Conservation (phyloP, 2,329 filamentous ascomycete genomes). For the Alternaria triticina region DNA sequence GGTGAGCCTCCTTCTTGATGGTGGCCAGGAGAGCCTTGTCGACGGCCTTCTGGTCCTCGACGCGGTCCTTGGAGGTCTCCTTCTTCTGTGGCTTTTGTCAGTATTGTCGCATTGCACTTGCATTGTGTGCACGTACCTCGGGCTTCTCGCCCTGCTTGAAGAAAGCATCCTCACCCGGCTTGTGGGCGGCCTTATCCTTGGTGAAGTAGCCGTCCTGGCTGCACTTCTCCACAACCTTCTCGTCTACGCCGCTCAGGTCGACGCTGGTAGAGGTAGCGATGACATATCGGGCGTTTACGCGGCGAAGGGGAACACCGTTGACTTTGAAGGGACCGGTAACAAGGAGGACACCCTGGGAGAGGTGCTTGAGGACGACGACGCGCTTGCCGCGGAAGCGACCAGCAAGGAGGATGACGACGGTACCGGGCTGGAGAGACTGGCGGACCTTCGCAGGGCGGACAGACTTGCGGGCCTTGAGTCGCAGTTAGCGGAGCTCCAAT, state of each 20-base stretch:
- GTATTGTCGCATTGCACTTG: conserved; percentile 1
- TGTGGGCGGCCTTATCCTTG: conserved; percentile 92
- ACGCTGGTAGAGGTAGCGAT: conserved; percentile 89
- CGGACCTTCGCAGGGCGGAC: conserved; percentile 86
- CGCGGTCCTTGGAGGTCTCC: conserved; percentile 87
- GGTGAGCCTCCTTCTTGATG: conserved; percentile 98
- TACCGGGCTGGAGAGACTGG: conserved; percentile 88
- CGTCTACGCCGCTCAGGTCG: conserved; percentile 83
- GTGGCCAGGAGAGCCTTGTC: conserved; percentile 94
- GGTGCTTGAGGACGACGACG: conserved; percentile 97
- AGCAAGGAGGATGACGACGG: conserved; percentile 97
- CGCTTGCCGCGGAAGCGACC: conserved; percentile 99
- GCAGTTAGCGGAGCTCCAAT: conserved; percentile 35
- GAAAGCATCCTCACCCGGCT: conserved; percentile 97
- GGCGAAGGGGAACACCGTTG: conserved; percentile 97
- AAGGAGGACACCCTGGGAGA: conserved; percentile 96
- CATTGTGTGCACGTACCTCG: conserved; percentile 69
- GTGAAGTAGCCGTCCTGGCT: conserved; percentile 88
- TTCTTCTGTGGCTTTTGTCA: conserved; percentile 75
- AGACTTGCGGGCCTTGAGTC: conserved; percentile 85
- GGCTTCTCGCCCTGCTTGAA: conserved; percentile 99
- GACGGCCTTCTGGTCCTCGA: conserved; percentile 96
- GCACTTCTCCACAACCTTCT: conserved; percentile 76
- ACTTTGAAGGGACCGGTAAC: conserved; percentile 99
- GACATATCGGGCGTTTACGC: conserved; percentile 90